Conservation (phyloP, 2,329 filamentous ascomycete genomes). For the Ophiostoma australiae region DNA sequence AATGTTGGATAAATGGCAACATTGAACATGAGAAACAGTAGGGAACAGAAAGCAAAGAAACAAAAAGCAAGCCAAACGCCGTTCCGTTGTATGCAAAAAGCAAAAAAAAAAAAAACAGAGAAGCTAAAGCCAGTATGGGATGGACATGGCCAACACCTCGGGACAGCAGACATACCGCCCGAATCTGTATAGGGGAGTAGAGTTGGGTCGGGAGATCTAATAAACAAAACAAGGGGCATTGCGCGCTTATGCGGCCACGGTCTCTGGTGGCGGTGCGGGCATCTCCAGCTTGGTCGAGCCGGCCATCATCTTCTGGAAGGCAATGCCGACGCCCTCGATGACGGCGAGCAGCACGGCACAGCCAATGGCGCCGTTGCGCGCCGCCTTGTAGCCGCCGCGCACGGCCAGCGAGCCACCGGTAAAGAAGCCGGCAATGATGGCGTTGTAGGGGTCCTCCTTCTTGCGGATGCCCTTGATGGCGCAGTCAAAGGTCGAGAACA, state of each 20-base stretch:
- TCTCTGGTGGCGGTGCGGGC: slow-evolving; percentile 12
- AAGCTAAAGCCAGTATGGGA: neutral
- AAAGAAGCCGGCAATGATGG: slow-evolving; percentile 95
- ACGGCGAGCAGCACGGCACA: slow-evolving; percentile 91
- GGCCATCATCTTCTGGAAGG: slow-evolving; percentile 90
- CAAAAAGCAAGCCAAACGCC: slow-evolving; percentile 2
- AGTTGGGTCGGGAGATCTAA: slow-evolving; percentile 10
- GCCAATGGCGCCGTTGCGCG: slow-evolving; percentile 91
- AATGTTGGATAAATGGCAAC: neutral
- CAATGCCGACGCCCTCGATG: slow-evolving; percentile 96
- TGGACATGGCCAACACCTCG: neutral
- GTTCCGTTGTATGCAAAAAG: slow-evolving; percentile 15
- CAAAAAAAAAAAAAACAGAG: neutral
- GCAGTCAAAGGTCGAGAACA: slow-evolving; percentile 96
- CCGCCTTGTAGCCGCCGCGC: slow-evolving; percentile 84
- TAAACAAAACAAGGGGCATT: too few relatives aligned
- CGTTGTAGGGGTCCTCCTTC: slow-evolving; percentile 98
- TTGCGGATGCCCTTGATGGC: slow-evolving; percentile 87
- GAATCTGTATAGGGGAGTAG: slow-evolving; percentile 2
- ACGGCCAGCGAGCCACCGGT: slow-evolving; percentile 89
- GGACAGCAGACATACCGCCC: neutral
- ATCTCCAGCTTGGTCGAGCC: slow-evolving; percentile 75
- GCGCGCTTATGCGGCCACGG: slow-evolving; percentile 7
- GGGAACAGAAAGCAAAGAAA: neutral
- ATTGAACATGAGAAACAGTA: neutral